Percentiles rank a stretch among this genome's conserved stretches.
phyloP scores from a whole-genome alignment of 305 asterid genomes.

The Vinca major region DNA sequence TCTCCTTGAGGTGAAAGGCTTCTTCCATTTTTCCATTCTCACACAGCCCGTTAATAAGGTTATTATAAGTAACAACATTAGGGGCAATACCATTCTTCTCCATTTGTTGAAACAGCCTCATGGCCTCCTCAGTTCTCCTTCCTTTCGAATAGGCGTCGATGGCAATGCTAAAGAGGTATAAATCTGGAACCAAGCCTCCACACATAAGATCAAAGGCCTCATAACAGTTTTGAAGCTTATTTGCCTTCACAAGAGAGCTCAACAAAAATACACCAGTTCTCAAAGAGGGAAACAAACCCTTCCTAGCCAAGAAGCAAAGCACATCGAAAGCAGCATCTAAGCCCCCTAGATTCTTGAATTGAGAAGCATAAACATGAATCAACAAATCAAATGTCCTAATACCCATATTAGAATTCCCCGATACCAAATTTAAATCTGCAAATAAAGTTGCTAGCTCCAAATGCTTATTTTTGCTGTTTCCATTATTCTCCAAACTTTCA shows the following conservation, averaged over 20 bases:
- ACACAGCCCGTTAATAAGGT: conserved; percentile 70
- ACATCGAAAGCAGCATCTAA: conserved; percentile 46
- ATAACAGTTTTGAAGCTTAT: conserved; percentile 41
- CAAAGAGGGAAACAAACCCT: conserved; percentile 59
- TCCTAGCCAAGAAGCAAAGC: conserved; percentile 36
- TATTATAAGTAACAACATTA: conserved; percentile 67
- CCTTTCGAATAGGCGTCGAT: conserved; percentile 64
- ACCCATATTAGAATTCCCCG: conserved; percentile 23
- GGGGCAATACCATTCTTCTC: conserved; percentile 50
- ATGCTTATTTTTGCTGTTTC: conserved; percentile 16
- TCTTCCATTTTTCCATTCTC: conserved; percentile 40
- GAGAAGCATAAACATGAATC: conserved; percentile 58
- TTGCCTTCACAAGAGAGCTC: conserved; percentile 61
- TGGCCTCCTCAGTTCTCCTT: conserved; percentile 52
- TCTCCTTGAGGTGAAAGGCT: conserved; percentile 57
- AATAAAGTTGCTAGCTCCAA: conserved; percentile 40
- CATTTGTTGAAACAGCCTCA: conserved; percentile 50
- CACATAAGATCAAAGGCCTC: conserved; percentile 51
- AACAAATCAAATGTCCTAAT: conserved; percentile 52
- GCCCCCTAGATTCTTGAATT: conserved; percentile 50
- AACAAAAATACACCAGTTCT: conserved; percentile 64
- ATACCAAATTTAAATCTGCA: conserved; percentile 31
- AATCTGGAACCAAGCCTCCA: conserved; percentile 43
- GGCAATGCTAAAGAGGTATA: conserved; percentile 60
- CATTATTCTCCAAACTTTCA: conserved; percentile 13